These are phyloP conservation scores for Arachis monticola DNA, from an alignment of 331 rosid species.

Conservation along the genomic window DNA sequence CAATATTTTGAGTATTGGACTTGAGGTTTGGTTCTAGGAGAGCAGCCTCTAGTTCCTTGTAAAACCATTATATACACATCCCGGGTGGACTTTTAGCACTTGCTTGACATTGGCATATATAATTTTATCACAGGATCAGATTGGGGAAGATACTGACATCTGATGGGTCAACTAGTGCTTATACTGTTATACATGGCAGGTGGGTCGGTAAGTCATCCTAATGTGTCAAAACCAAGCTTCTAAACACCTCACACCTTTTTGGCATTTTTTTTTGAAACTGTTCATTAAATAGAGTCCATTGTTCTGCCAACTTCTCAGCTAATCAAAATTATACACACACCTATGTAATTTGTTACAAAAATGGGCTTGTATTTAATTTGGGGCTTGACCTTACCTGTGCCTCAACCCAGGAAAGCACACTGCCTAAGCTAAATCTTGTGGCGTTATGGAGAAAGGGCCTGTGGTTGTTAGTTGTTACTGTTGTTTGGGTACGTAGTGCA, in stretches of 20 bases:
- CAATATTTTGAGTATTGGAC: conserved; percentile 39
- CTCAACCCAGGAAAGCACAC: not conserved
- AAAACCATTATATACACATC: conserved; percentile 59
- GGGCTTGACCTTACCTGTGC: not conserved
- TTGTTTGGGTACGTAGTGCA: not conserved
- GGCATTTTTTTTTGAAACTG: conserved; percentile 44
- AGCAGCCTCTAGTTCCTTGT: conserved; percentile 45
- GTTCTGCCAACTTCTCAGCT: not conserved
- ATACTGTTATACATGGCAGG: conserved; percentile 88
- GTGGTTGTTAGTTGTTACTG: too few relatives aligned
- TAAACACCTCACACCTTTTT: conserved; percentile 46
- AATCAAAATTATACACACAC: not conserved
- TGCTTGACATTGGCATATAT: conserved; percentile 76
- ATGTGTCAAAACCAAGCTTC: conserved; percentile 47
- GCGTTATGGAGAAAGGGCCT: not conserved
- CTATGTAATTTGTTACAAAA: not conserved
- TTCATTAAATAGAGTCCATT: not conserved
- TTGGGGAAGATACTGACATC: conserved; percentile 92
- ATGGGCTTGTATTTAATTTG: conserved; percentile 4
- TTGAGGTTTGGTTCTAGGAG: conserved; percentile 47
- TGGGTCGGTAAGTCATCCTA: conserved; percentile 82
- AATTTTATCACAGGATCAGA: conserved; percentile 89
- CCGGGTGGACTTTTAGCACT: conserved; percentile 55
- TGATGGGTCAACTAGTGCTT: conserved; percentile 90
- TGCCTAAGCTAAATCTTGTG: conserved; percentile 3